These are phyloP conservation scores for Eruca vesicaria DNA, from an alignment of 441 rosid species.

Conservation along the genomic window DNA sequence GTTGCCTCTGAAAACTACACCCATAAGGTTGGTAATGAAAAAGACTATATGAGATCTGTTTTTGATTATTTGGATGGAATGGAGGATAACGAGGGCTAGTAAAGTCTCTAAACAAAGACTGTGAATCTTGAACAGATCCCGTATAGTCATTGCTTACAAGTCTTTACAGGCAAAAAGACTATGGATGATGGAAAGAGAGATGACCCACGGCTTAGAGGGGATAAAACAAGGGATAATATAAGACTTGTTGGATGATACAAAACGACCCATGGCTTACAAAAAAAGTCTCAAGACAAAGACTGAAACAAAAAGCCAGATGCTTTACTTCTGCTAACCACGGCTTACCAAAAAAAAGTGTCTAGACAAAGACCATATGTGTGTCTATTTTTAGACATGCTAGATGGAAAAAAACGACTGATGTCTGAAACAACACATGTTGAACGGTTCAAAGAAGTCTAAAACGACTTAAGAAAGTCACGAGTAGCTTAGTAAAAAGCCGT, in stretches of 20 bases:
- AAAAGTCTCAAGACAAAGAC: not conserved
- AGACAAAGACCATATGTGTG: not conserved
- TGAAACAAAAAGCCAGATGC: not conserved
- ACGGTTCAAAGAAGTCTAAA: not conserved
- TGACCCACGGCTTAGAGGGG: not conserved
- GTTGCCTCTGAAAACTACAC: not conserved
- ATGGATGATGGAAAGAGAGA: not conserved
- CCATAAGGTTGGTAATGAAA: not conserved
- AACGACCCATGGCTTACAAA: not conserved
- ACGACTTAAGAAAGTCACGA: not conserved
- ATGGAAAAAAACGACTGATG: not conserved
- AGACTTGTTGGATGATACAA: not conserved
- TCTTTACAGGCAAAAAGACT: not conserved
- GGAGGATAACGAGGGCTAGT: not conserved
- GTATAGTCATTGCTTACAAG: not conserved
- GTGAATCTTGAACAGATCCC: not conserved
- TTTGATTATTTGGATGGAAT: not conserved
- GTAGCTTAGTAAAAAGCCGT: too few relatives aligned
- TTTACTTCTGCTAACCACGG: not conserved
- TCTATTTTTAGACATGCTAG: not conserved
- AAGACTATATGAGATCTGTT: not conserved
- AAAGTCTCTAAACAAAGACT: not conserved
- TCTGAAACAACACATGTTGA: not conserved
- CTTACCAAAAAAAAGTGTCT: not conserved
- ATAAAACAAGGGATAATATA: not conserved